Evolutionary conservation across 306 rosid genomes (phyloP).

Genomic region (Vicia faba): DNA sequence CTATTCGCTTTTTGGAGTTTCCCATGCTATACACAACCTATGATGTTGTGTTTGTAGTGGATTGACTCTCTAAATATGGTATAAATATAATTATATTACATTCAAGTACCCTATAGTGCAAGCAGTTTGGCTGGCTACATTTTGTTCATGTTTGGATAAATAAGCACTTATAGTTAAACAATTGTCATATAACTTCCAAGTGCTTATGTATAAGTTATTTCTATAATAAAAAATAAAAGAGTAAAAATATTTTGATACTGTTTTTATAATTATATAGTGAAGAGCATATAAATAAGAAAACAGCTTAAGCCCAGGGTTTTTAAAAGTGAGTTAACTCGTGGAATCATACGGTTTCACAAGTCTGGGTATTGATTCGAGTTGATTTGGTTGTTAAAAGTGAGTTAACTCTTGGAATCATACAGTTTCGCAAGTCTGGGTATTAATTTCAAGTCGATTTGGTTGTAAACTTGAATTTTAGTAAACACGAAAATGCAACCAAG

Average conservation of each 20-base stretch:
- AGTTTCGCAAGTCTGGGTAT: too few species aligned
- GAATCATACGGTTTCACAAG: too few species aligned
- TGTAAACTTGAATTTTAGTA: neutral
- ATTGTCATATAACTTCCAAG: neutral
- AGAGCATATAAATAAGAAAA: neutral
- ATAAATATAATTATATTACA: neutral
- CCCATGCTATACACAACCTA: neutral
- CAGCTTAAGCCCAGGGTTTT: neutral
- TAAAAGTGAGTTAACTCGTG: neutral
- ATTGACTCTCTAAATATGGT: neutral
- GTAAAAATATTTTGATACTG: neutral
- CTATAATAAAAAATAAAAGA: neutral
- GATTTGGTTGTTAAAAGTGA: neutral
- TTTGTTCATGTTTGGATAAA: neutral
- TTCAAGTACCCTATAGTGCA: neutral
- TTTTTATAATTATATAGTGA: neutral
- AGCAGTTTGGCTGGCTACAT: neutral
- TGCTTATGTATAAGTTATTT: neutral
- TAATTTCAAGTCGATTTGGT: too few species aligned
- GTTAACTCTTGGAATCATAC: too few species aligned
- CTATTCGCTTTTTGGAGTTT: neutral
- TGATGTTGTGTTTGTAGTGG: neutral
- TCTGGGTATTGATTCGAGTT: too few species aligned
- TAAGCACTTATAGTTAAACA: neutral
- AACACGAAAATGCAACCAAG: neutral